phyloP scores from a whole-genome alignment of 164 flowering plant species.

The Taxillus chinensis region DNA sequence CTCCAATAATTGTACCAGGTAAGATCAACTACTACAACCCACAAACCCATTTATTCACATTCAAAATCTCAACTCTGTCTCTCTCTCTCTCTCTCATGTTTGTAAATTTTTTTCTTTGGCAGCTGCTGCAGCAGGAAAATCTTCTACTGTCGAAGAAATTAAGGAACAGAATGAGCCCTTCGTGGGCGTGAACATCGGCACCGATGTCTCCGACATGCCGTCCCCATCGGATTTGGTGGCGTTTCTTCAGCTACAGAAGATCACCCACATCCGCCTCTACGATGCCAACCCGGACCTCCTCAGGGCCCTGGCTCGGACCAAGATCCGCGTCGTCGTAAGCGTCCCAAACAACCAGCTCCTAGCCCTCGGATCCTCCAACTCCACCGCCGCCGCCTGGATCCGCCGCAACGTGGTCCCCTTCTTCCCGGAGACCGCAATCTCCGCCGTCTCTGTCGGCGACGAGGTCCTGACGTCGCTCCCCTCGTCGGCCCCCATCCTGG shows the following conservation, averaged over 20 bases:
- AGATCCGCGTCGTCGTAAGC: conserved; percentile 73
- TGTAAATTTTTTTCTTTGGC: not conserved
- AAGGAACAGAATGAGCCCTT: conserved; percentile 38
- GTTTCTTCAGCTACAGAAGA: conserved; percentile 61
- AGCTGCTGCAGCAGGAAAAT: conserved; percentile 6
- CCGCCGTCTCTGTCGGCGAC: conserved; percentile 77
- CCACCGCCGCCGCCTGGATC: conserved; percentile 87
- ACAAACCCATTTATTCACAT: not conserved
- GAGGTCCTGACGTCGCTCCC: conserved; percentile 77
- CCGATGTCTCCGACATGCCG: conserved; percentile 53
- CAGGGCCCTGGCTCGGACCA: conserved; percentile 53
- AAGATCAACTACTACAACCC: not conserved
- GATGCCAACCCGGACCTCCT: conserved; percentile 68
- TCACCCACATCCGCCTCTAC: conserved; percentile 68
- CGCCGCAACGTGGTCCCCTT: conserved; percentile 56
- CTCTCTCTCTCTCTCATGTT: not conserved
- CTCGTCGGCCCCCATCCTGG: conserved; percentile 63
- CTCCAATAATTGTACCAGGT: conserved; percentile 14
- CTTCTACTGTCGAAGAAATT: conserved; percentile 8
- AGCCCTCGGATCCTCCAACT: conserved; percentile 72
- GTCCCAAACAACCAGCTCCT: conserved; percentile 90
- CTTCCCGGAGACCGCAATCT: conserved; percentile 70
- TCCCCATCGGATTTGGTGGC: conserved; percentile 56
- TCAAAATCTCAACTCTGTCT: not conserved
- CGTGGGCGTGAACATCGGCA: conserved; percentile 83